Evolutionary conservation across 2,329 filamentous ascomycete species (phyloP), one percentile per base, ranked within the genome.

Genomic region (Alternaria triticina): DNA sequence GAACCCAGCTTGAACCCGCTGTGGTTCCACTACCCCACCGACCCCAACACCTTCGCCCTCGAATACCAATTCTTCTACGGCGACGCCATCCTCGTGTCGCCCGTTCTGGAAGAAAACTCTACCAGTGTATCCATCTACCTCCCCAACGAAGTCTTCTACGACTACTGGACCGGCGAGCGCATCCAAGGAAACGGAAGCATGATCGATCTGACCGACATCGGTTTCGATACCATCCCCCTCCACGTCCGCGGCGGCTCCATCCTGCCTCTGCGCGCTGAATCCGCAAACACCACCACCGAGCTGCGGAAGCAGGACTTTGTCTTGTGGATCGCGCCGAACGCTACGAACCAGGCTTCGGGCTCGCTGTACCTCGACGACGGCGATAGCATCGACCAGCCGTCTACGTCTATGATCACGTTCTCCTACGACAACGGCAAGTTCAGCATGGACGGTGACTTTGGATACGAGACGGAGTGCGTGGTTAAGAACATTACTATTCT

Each of bases 311-410:
- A 90, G 70, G 83, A 89, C 69, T 95, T 95, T 80, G 87, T 91
- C 74, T 82, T 96, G 52, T 77, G 94, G 61, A 85, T 96, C 44
- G 89, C 91, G 1, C 84, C 91, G 0, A 88, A 87, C 9, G 72
- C 77, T 1, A 83, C 89, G 40, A 90, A 89, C 5, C 86, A 82
- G n/a, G 92, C 92, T 0, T 74, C 75, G 1, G 93, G 93, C 0
- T 83, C 84, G 51, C 82, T 96, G 54, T 95, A 94, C 75, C 80
- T 95, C 3, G 92, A 96, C 67, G 92, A 96, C 62, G 92, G 92
- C 3, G 88, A 89, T 54, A 89, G 86, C 13, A 68, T 94, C 55
- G 81, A 87, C 64, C 91, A 91, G 77, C 68, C 80, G 6, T 79
- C 74, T 1, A 87, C 84, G 11, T 87, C 85, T 3, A 80, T 86